Percentiles rank a stretch among this genome's conserved stretches.
phyloP scores from a whole-genome alignment of 768 basidiomycete species.

The Lactarius psammicola region DNA sequence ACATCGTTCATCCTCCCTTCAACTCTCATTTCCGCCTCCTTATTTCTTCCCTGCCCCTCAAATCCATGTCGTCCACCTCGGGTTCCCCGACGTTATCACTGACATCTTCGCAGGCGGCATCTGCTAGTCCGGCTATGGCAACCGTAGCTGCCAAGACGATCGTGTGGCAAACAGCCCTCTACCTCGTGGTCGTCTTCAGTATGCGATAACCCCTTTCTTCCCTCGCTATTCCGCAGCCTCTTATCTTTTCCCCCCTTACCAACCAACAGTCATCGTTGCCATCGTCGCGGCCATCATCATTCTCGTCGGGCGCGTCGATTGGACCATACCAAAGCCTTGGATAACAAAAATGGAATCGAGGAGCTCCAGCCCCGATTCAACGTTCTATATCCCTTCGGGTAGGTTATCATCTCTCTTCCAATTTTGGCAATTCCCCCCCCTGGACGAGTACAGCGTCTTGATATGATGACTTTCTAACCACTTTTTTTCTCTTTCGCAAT shows the following conservation, averaged over 20 bases:
- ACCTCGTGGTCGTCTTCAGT: slow-evolving; percentile 18
- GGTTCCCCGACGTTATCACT: neutral
- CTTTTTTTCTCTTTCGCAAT: neutral
- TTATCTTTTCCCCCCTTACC: slow-evolving; percentile 8
- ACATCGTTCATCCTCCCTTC: neutral
- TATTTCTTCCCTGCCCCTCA: neutral
- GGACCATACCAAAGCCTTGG: neutral
- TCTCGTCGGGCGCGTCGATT: slow-evolving; percentile 6
- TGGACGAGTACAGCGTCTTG: neutral
- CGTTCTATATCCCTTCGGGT: neutral
- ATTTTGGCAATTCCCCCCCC: neutral
- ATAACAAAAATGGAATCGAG: slow-evolving; percentile 2
- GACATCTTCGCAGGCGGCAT: neutral
- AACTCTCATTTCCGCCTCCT: neutral
- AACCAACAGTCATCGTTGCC: slow-evolving; percentile 19
- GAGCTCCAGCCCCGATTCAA: neutral
- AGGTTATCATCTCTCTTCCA: neutral
- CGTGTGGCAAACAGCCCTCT: slow-evolving; percentile 14
- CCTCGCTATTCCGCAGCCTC: neutral
- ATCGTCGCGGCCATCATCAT: slow-evolving; percentile 3
- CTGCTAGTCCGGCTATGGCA: neutral
- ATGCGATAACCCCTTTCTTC: neutral
- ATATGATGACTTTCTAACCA: no score
- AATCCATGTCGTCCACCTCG: neutral
- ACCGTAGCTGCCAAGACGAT: neutral